Base-by-base conservation (phyloP, 2,329 filamentous ascomycete species). In the Ceratocystis cacaofunesta region DNA sequence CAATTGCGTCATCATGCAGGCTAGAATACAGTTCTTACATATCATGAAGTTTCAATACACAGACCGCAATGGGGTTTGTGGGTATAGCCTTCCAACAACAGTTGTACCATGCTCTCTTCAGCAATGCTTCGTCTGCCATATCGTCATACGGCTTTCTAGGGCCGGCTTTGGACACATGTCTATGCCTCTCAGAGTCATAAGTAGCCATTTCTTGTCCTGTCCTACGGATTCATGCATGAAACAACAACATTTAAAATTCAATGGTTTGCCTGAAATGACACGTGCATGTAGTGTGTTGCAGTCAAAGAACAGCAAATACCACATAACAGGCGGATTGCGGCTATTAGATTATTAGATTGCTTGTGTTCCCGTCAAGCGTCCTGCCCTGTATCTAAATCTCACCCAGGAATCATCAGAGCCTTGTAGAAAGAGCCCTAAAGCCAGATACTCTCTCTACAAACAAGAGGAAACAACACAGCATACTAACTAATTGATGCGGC, bases 31-130 rank as follows among this genome's bases (percentile, higher is more conserved):
- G 55, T 36, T 58, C 55, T 58, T 32, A 58, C 28, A n/a, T 1
- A 58, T 36, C 28, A 36, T 36, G 17, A 7, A 58, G 28, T 58
- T 58, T 7, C 28, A n/a, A 30, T 58, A 58, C 55, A 58, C 55
- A 58, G 55, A 58, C 55, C 55, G 12, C 55, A 36, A 58, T 36
- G 55, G 15, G 55, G 55, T 58, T 58, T 58, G 55, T 58, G 55
- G 3, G 30, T 12, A 58, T 10, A 8, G 55, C 55, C n/a, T n/a
- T 41, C 36, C 36, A 41, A 32, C 55, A n/a, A 10, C 28, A 17
- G 17, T 19, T 52, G 48, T 28, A 17, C 48, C 22, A 25, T 52
- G 48, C 3, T 52, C 22, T 28, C 8, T 28, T 28, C 10, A 52
- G 17, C 28, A 10, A 17, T 25, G 36, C 12, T 3, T 41, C 36